These are phyloP conservation scores for Pythium rishiriense DNA, from an alignment of 352 stramenopile species.

Conservation along the genomic window DNA sequence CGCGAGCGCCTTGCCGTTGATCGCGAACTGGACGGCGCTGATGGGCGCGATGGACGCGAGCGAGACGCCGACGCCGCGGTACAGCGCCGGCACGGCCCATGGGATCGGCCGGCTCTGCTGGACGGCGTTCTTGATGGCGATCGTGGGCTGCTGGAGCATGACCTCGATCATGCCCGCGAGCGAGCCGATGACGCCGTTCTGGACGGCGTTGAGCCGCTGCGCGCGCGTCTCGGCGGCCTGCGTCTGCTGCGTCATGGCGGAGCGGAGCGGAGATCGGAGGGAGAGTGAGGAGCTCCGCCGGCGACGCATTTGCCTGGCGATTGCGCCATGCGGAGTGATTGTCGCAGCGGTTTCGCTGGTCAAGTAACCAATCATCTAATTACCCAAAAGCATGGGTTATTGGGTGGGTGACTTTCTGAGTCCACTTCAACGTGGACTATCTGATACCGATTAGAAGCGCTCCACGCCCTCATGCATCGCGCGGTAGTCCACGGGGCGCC, in stretches of 20 bases:
- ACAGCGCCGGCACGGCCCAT: conserved; percentile 63
- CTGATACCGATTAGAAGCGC: conserved; percentile 1
- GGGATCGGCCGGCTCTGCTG: conserved; percentile 73
- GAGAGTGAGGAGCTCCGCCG: background rate
- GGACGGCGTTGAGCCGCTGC: conserved; percentile 62
- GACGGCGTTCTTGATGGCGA: conserved; percentile 85
- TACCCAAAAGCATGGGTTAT: background rate
- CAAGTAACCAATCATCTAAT: background rate
- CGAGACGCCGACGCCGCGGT: conserved; percentile 78
- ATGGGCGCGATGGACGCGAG: conserved; percentile 78
- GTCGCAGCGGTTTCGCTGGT: background rate
- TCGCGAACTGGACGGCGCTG: conserved; percentile 78
- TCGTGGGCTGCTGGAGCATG: conserved; percentile 78
- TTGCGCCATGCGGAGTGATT: background rate
- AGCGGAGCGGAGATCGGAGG: background rate
- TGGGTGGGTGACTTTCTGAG: background rate
- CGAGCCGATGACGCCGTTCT: conserved; percentile 80
- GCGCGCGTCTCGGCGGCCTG: conserved; percentile 29
- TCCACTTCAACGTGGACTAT: background rate
- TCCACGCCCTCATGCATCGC: conserved; percentile 61
- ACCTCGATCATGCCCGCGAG: conserved; percentile 84
- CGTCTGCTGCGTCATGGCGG: conserved; percentile 7
- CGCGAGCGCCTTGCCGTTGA: conserved; percentile 63
- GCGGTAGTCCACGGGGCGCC: conserved; percentile 39
- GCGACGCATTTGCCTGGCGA: too few species aligned